Evolutionary conservation across 2,329 filamentous ascomycete genomes (phyloP), one percentile per base, ranked within the genome.

Genomic region (Tolypocladium tropicale): DNA sequence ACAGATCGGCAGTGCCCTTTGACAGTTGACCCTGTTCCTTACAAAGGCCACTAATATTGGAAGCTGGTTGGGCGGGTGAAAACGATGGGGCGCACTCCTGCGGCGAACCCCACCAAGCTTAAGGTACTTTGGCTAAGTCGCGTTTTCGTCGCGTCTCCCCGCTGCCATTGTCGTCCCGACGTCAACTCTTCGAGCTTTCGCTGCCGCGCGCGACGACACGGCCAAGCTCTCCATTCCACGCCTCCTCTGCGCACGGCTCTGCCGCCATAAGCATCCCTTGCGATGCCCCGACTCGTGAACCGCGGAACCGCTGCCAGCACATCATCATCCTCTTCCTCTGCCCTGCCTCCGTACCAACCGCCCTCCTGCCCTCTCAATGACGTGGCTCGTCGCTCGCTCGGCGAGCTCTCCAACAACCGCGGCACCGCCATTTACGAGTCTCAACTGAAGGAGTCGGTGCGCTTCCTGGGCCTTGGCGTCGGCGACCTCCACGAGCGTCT

Each of bases 261-360:
- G 46, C 28, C 28, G 28, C 2, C 46, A 2, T 21, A 32, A 7
- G 1, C 34, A 18, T 34, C 10, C 25, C 12, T 14, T 28, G n/a
- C 54, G 49, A 73, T 73, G 71, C 66, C 71, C 23, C 68, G 67
- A 50, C 65, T 68, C 21, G 57, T 68, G 57, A 67, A 67, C 41
- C 67, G 68, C 55, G 36, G 59, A 56, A 56, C 43, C 23, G 52
- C 59, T 28, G 48, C 59, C 48, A 39, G 57, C 46, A 48, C 58
- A 43, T 54, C 64, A 28, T 37, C 60, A 6, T 32, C 60, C 48
- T 59, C 57, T 3, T 55, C 65, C 6, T 59, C 68, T 25, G 64
- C 70, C 16, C 66, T 81, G n/a, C 79, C 79, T 2, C 68, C 70
- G 2, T 82, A 83, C 67, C 71, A 83, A 56, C 70, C 76, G 3